Conservation (phyloP, 1,139 yeast species). For the Geotrichum candidum region DNA sequence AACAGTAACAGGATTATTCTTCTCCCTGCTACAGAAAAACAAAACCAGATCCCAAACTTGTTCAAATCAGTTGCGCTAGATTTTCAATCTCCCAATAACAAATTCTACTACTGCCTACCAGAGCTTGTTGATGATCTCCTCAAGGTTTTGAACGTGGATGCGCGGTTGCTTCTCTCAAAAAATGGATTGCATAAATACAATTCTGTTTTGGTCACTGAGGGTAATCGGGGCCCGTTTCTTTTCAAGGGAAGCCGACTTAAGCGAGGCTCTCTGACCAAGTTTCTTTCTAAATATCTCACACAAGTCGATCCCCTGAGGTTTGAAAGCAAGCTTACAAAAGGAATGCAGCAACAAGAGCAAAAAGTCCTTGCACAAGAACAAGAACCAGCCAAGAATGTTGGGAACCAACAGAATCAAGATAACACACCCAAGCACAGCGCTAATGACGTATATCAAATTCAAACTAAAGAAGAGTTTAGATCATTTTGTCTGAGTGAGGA, state of each 20-base stretch:
- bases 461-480: neutral
- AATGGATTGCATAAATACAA: neutral
- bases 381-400: neutral
- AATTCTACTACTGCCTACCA: neutral
- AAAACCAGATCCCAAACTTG: neutral
- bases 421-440: neutral
- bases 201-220: neutral
- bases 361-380: neutral
- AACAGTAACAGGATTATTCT: neutral
- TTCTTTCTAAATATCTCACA: neutral
- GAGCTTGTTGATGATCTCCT: neutral
- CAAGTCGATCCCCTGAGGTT: neutral
- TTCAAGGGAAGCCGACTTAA: neutral
- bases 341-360: neutral
- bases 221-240: neutral
- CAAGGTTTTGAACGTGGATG: neutral
- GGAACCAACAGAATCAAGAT: neutral
- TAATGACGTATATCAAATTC: neutral
- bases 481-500: neutral
- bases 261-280: neutral
- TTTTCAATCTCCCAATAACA: neutral
- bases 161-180: neutral
- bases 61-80: conserved; percentile 1
- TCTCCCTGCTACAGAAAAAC: neutral
- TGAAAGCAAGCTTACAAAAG: too few species aligned